phyloP scores from a whole-genome alignment of 306 rosid species.

The Glycine latifolia region DNA sequence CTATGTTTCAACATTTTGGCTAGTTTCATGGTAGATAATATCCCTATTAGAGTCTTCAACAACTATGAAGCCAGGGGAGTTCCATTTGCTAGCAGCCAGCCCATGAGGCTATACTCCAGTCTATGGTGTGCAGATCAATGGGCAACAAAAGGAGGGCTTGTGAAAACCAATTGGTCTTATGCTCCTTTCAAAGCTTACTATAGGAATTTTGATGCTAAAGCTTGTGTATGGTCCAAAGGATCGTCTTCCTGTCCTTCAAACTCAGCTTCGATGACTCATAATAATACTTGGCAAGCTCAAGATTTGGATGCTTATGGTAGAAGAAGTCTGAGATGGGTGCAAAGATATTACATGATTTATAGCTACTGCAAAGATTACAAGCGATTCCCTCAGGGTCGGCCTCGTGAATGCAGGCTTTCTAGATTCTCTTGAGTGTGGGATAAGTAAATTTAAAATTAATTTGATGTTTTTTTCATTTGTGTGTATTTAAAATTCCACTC shows the following conservation, averaged over 20 bases:
- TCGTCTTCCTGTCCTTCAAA: conserved; percentile 34
- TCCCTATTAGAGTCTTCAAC: conserved; percentile 56
- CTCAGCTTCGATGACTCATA: neutral
- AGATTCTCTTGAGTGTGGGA: conserved; percentile 13
- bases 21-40: conserved; percentile 50
- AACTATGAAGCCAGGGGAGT: conserved; percentile 50
- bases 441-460: neutral
- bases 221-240: conserved; percentile 39
- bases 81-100: conserved; percentile 52
- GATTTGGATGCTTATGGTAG: conserved; percentile 18
- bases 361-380: conserved; percentile 42
- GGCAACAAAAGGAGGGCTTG: conserved; percentile 56
- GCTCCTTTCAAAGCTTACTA: conserved; percentile 55
- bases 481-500: neutral
- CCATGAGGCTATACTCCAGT: conserved; percentile 54
- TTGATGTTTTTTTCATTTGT: neutral
- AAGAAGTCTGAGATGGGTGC: conserved; percentile 43
- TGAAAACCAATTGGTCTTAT: conserved; percentile 48
- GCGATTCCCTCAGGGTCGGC: conserved; percentile 45
- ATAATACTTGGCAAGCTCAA: conserved; percentile 16
- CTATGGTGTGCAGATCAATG: conserved; percentile 52
- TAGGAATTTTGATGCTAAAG: conserved; percentile 48
- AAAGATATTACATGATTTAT: conserved; percentile 45
- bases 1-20: neutral
- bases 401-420: conserved; percentile 48